Conservation (phyloP, 2,329 filamentous ascomycete species). For the Trichoderma hamatum region DNA sequence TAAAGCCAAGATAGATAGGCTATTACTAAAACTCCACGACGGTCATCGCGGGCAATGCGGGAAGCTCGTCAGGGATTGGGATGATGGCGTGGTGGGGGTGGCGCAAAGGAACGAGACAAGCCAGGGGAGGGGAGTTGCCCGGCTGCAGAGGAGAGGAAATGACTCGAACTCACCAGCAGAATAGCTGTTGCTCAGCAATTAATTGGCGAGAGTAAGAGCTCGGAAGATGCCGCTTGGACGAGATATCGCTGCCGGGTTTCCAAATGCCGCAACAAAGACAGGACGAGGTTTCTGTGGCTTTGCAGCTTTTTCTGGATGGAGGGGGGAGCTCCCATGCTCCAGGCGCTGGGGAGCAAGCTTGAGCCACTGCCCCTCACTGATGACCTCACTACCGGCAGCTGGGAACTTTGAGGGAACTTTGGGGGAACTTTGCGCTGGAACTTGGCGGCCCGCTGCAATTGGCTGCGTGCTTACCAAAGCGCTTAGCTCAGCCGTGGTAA, state of each 20-base stretch:
- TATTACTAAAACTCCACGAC: background rate
- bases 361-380: constrained; percentile 14
- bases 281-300: background rate
- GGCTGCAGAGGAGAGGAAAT: background rate
- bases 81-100: constrained; percentile 13
- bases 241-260: background rate
- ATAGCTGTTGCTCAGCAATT: background rate
- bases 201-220: background rate
- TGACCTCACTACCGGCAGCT: constrained; percentile 11
- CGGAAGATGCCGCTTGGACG: background rate
- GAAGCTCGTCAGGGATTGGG: background rate
- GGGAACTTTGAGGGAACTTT: background rate
- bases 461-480: constrained; percentile 3
- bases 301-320: background rate
- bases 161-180: background rate
- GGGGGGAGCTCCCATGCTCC: background rate
- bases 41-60: constrained; percentile 14
- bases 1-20: background rate
- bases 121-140: background rate
- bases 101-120: background rate
- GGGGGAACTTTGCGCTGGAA: constrained; percentile 4
- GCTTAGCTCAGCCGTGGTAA: background rate
- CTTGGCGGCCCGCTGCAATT: constrained; percentile 1
- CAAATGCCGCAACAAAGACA: background rate
- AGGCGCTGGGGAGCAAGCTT: background rate